Conservation (phyloP, 2,329 filamentous ascomycete genomes). For the Trichoderma pleuroti region DNA sequence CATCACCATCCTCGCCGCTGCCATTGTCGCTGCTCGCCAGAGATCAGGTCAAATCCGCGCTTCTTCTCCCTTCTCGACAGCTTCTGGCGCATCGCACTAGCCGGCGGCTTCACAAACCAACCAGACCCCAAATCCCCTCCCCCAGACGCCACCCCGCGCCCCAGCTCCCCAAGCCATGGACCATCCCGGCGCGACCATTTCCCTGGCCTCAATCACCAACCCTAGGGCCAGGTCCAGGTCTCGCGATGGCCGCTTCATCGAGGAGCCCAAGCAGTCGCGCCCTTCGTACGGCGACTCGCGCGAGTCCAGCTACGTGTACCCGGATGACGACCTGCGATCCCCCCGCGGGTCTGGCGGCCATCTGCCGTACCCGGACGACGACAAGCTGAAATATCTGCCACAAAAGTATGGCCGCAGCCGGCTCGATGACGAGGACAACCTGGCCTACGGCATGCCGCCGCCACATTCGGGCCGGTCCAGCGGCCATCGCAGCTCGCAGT, state of each 20-base stretch:
- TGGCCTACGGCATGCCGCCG: conserved; percentile 47
- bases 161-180: conserved; percentile 1
- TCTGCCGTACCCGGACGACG: conserved; percentile 35
- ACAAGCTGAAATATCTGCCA: conserved; percentile 16
- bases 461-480: conserved; percentile 24
- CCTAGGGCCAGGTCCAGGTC: conserved; percentile 41
- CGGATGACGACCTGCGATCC: conserved; percentile 39
- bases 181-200: conserved; percentile 39
- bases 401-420: conserved; percentile 23
- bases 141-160: conserved; percentile 13
- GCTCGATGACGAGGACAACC: conserved; percentile 41
- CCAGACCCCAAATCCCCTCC: conserved; percentile 18
- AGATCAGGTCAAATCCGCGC: not conserved
- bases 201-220: conserved; percentile 36
- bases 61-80: not conserved
- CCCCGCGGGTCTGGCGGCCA: conserved; percentile 25
- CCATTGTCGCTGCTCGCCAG: not conserved
- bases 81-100: not conserved
- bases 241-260: conserved; percentile 34
- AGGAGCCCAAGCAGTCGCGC: conserved; percentile 31
- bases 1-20: not conserved
- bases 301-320: conserved; percentile 42
- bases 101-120: not conserved
- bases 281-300: conserved; percentile 38
- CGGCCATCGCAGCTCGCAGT: conserved; percentile 11